Conservation (phyloP, 495 filamentous ascomycete genomes). For the Penicillium samsonianum region DNA sequence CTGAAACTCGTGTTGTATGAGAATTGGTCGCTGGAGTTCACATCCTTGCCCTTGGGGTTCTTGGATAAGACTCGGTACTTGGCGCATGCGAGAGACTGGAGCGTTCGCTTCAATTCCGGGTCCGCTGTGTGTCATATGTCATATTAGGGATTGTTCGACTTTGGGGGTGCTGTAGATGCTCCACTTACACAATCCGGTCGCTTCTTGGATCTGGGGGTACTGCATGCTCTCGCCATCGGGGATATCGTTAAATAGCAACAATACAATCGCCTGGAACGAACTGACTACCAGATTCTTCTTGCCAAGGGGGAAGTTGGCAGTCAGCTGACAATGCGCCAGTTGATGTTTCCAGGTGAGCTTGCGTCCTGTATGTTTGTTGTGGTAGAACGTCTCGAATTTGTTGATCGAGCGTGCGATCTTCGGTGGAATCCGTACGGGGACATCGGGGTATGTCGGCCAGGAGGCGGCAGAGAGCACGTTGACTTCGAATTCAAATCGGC, state of each 20-base stretch:
- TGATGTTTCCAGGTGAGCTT: slow-evolving; percentile 90
- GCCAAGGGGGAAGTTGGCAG: slow-evolving; percentile 73
- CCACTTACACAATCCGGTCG: slow-evolving; percentile 66
- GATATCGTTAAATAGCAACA: slow-evolving; percentile 87
- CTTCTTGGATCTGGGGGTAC: slow-evolving; percentile 69
- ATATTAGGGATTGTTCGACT: slow-evolving; percentile 19
- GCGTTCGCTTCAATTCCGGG: slow-evolving; percentile 77
- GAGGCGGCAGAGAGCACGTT: slow-evolving; percentile 82
- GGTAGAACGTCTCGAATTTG: slow-evolving; percentile 79
- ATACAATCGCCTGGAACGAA: slow-evolving; percentile 86
- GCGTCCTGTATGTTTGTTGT: slow-evolving; percentile 80
- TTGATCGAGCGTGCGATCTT: slow-evolving; percentile 66
- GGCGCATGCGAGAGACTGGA: slow-evolving; percentile 92
- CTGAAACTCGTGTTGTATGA: slow-evolving; percentile 72
- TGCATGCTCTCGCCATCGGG: slow-evolving; percentile 54
- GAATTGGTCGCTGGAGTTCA: slow-evolving; percentile 76
- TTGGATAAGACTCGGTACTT: slow-evolving; percentile 85
- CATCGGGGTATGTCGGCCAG: slow-evolving; percentile 90
- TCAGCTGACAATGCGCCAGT: slow-evolving; percentile 81
- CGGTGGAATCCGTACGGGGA: slow-evolving; percentile 72
- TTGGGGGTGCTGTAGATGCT: slow-evolving; percentile 19
- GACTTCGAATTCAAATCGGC: slow-evolving; percentile 75
- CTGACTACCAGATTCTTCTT: slow-evolving; percentile 84
- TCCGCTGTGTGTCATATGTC: slow-evolving; percentile 49
- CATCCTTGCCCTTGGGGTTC: slow-evolving; percentile 79